Conservation (phyloP, 805 yeast species). For the Komagataella pseudopastoris region DNA sequence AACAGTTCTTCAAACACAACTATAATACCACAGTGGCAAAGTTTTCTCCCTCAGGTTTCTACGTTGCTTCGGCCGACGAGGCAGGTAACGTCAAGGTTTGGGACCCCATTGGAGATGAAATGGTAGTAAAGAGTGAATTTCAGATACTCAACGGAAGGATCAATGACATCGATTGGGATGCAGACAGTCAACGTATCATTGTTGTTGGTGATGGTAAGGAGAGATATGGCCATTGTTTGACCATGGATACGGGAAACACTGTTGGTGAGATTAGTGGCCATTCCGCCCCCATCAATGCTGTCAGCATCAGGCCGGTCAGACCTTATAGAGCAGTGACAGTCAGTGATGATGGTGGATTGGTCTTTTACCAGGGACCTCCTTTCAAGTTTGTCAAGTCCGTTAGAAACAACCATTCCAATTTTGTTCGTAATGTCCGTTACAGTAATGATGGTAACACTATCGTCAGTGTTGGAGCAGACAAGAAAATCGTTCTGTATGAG, state of each 20-base stretch:
- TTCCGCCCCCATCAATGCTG: slow-evolving; percentile 70
- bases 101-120: slow-evolving; percentile 50
- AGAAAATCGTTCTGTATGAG: slow-evolving; percentile 64
- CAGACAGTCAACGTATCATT: slow-evolving; percentile 70
- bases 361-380: slow-evolving; percentile 86
- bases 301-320: slow-evolving; percentile 69
- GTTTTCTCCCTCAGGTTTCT: slow-evolving; percentile 82
- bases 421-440: slow-evolving; percentile 69
- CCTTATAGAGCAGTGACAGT: slow-evolving; percentile 93
- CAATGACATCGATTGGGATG: slow-evolving; percentile 84
- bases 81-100: slow-evolving; percentile 84
- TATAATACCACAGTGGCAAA: slow-evolving; percentile 68
- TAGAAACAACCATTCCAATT: slow-evolving; percentile 64
- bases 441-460: slow-evolving; percentile 69
- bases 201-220: slow-evolving; percentile 95
- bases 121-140: slow-evolving; percentile 64
- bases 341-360: slow-evolving; percentile 76
- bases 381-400: slow-evolving; percentile 70
- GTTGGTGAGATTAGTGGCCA: slow-evolving; percentile 95
- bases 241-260: slow-evolving; percentile 93
- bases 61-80: slow-evolving; percentile 85
- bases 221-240: slow-evolving; percentile 81
- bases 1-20: slow-evolving; percentile 68
- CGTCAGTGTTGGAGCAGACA: slow-evolving; percentile 78
- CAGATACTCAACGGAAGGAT: slow-evolving; percentile 65